Evolutionary conservation across 148 eudicot genomes (phyloP).

Genomic region (Diospyros kaki): DNA sequence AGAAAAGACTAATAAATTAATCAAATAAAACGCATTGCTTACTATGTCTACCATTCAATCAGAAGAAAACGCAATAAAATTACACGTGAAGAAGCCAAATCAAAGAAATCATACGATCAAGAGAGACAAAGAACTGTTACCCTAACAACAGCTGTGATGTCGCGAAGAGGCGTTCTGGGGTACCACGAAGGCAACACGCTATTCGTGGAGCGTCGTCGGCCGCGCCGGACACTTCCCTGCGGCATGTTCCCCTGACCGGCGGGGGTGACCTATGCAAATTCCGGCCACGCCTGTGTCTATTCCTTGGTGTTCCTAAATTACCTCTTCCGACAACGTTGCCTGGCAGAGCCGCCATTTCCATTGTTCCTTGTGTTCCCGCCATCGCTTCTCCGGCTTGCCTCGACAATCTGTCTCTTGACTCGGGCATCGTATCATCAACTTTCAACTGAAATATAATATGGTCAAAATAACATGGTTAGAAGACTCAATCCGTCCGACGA

Average conservation of each 20-base stretch:
- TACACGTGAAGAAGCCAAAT: not conserved
- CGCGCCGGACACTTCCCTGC: conserved; percentile 25
- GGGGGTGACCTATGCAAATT: conserved; percentile 6
- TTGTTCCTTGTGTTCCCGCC: conserved; percentile 12
- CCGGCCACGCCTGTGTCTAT: conserved; percentile 18
- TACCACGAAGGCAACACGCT: conserved; percentile 64
- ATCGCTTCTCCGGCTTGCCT: conserved; percentile 48
- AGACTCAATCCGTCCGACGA: not conserved
- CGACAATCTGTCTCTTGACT: conserved; percentile 66
- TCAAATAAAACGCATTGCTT: not conserved
- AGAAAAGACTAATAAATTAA: not conserved
- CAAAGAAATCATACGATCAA: not conserved
- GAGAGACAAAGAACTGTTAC: conserved; percentile 27
- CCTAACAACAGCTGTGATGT: conserved; percentile 53
- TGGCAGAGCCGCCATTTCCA: conserved; percentile 12
- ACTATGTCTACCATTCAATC: not conserved
- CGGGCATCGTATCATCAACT: conserved; percentile 30
- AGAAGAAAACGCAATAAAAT: not conserved
- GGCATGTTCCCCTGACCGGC: conserved; percentile 22
- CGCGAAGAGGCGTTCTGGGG: conserved; percentile 60
- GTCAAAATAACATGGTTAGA: not conserved
- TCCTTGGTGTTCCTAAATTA: conserved; percentile 20
- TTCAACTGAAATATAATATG: not conserved
- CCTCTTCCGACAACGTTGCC: conserved; percentile 19
- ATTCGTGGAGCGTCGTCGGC: conserved; percentile 20